Base-by-base conservation (phyloP, 768 basidiomycete species). In the Sarcomyxa edulis region DNA sequence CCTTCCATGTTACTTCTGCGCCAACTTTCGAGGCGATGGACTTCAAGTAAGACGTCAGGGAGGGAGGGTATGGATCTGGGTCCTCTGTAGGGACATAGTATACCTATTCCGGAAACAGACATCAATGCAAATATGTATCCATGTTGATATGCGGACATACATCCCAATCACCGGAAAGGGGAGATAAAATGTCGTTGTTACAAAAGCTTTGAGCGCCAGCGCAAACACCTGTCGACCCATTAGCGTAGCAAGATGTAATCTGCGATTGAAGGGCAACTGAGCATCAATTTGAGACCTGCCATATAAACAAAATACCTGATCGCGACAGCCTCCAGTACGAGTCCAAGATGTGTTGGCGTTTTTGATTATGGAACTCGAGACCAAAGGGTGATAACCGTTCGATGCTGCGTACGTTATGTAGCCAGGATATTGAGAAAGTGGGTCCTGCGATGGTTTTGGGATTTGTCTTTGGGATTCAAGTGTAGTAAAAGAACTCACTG, bases 321-420 rank as follows among this genome's bases (percentile, higher is more conserved):
- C 68, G 37, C 59, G 62, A 53, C 80, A 83, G 1, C 78, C 78
- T 9, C 52, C 58, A 0, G 64, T 49, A 14, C 53, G 44, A 14
- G 55, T 60, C 62, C 62, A 78, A 29, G 69, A 59, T 1, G 47
- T 61, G 46, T 69, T 73, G 0, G 71, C 76, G 1, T 49, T 49
- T 1, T 50, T 35, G 35, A 78, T 63, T 1, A 62, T 63, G 4
- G 66, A 61, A 2, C 48, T 18, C 0, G 67, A 67, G 5, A 78
- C 76, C 4, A 79, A 62, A 0, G 75, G 48, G 42, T 78, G 72
- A 50, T 81, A 81, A 29, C 74, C 66, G 51, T 80, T 81, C 4
- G 57, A 66, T 5, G 53, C 61, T 1, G 80, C 74, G 44, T 81
- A 83, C 4, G 53, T 55, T 24, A 79, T 62, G 42, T 78, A 79